Evolutionary conservation across 2,329 filamentous ascomycete species (phyloP).

Genomic region (Hortaea sp.): DNA sequence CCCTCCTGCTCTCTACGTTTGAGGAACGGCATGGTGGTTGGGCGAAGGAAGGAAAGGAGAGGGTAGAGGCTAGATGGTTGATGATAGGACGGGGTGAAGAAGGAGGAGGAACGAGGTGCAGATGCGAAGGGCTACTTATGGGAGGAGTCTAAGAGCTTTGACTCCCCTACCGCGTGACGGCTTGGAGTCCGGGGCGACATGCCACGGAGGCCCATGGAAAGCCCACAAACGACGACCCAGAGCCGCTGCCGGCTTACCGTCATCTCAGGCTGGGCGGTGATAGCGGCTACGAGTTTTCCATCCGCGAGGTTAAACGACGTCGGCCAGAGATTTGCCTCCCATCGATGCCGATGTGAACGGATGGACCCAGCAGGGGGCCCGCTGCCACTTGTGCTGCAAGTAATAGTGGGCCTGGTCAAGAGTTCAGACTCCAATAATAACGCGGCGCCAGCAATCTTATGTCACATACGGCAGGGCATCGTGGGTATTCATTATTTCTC

Average conservation of each 20-base stretch:
- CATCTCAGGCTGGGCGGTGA: background rate
- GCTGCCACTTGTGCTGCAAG: no score
- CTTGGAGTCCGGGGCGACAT: background rate
- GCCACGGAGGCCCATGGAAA: background rate
- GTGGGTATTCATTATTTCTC: no score
- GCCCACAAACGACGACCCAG: background rate
- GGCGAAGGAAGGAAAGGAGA: background rate
- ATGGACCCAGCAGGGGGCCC: no score
- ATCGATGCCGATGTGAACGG: no score
- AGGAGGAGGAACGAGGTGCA: background rate
- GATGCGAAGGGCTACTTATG: background rate
- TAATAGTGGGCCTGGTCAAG: no score
- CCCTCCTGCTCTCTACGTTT: slow-evolving; percentile 24
- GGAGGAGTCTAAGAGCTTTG: background rate
- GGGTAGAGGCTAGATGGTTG: background rate
- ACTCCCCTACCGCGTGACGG: background rate
- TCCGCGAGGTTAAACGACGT: no score
- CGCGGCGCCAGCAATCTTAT: no score
- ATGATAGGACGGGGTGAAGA: background rate
- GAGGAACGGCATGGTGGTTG: slow-evolving; percentile 22
- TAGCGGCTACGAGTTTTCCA: background rate
- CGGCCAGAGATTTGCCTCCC: no score
- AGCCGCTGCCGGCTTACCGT: background rate
- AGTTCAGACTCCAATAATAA: no score
- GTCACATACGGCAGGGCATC: no score